Evolutionary conservation across 2,329 filamentous ascomycete species (phyloP).

Genomic region (Colletotrichum sp.): DNA sequence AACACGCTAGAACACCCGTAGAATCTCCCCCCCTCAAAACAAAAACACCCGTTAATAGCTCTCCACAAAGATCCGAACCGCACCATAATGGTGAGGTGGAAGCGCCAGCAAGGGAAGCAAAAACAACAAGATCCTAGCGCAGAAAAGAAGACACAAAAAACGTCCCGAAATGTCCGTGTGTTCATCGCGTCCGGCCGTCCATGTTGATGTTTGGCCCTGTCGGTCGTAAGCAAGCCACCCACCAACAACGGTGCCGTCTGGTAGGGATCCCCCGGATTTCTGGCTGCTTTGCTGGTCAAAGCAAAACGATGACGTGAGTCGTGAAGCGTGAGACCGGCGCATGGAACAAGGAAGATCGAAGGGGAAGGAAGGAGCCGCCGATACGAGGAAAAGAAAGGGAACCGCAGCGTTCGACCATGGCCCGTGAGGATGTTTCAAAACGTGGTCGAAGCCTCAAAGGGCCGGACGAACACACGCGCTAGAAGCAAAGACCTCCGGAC

Average conservation of each 20-base stretch:
- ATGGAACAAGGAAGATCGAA: background rate
- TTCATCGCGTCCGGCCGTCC: background rate
- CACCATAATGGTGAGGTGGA: background rate
- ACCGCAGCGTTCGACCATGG: background rate
- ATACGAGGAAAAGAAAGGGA: background rate
- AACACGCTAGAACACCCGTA: background rate
- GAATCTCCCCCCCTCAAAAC: background rate
- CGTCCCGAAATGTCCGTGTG: background rate
- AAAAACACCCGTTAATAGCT: background rate
- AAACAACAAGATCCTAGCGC: background rate
- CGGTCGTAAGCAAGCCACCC: background rate
- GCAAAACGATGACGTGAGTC: background rate
- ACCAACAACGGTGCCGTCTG: background rate
- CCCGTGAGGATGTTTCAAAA: conserved; percentile 3
- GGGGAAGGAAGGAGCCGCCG: background rate
- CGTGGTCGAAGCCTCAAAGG: background rate
- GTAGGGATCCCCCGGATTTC: background rate
- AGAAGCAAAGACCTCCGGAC: background rate
- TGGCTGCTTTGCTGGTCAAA: background rate
- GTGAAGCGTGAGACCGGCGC: background rate
- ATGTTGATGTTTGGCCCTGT: background rate
- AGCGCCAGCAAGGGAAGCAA: background rate
- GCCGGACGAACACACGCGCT: background rate
- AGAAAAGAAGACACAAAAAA: background rate
- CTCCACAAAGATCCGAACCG: background rate